These are phyloP conservation scores for Arachnomyces sp. DNA, from an alignment of 2,329 filamentous ascomycete genomes.

Conservation along the genomic window DNA sequence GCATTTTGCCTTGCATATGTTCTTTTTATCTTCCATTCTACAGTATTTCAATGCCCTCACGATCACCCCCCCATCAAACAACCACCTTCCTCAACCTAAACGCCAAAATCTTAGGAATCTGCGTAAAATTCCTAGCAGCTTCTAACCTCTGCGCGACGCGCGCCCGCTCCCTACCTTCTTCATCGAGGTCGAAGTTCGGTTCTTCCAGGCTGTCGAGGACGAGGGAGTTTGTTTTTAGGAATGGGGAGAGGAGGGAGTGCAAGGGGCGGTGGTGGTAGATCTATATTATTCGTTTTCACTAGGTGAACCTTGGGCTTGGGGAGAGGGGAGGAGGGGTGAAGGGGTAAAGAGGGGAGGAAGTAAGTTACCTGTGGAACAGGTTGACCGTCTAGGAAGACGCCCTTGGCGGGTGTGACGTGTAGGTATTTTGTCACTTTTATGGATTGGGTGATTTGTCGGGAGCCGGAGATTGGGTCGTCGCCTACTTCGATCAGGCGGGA, in stretches of 20 bases:
- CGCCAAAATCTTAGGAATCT: conserved; percentile 14
- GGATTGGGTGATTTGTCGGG: conserved; percentile 26
- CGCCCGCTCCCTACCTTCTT: conserved; percentile 9
- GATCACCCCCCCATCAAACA: no score
- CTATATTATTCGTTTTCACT: conserved; percentile 14
- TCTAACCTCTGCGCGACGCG: conserved; percentile 1
- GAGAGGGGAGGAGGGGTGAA: background rate
- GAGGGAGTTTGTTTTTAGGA: conserved; percentile 33
- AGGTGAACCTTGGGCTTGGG: no score
- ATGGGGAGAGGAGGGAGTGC: conserved; percentile 36
- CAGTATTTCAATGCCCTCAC: no score
- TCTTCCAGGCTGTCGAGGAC: conserved; percentile 42
- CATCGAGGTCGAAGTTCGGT: conserved; percentile 38
- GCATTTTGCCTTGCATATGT: no score
- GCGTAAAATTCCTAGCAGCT: conserved; percentile 10
- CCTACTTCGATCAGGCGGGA: conserved; percentile 33
- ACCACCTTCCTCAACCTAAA: conserved; percentile 8
- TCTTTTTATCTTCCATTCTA: no score
- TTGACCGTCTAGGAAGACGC: conserved; percentile 30
- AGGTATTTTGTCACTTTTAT: conserved; percentile 38
- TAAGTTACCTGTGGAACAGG: conserved; percentile 27
- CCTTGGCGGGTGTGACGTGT: conserved; percentile 31
- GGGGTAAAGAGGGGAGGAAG: background rate
- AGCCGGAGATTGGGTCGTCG: conserved; percentile 29
- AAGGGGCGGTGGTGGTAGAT: conserved; percentile 40